Percentiles rank a stretch among this genome's conserved stretches.
phyloP scores from a whole-genome alignment of 1,139 yeast genomes.

The Geotrichum klebahnii region DNA sequence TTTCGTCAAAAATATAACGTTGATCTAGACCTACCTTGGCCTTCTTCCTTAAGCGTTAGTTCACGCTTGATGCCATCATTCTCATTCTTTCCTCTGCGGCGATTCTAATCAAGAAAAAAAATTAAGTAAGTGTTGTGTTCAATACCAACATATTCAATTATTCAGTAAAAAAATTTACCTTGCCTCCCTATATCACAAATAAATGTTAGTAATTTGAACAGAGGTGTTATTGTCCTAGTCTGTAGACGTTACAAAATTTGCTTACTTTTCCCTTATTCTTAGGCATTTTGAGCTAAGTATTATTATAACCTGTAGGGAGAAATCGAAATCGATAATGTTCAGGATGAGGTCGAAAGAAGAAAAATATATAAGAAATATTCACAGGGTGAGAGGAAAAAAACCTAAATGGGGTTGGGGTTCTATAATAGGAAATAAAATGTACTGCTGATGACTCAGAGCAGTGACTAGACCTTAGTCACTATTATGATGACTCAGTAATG shows the following conservation, averaged over 20 bases:
- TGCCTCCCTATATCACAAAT: constrained; percentile 22
- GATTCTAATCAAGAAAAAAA: constrained; percentile 50
- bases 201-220: constrained; percentile 6
- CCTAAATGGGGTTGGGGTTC: not conserved
- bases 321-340: too few species aligned
- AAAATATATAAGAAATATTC: too few species aligned
- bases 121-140: not conserved
- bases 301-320: too few species aligned
- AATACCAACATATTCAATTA: not conserved
- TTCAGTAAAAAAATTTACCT: constrained; percentile 5
- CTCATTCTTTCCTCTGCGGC: constrained; percentile 99
- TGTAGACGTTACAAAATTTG: not conserved
- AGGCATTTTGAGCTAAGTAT: constrained; percentile 17
- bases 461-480: too few species aligned
- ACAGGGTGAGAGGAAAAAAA: not conserved
- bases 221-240: not conserved
- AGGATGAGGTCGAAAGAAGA: too few species aligned
- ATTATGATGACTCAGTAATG: too few species aligned
- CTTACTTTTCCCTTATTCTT: constrained; percentile 22
- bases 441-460: too few species aligned
- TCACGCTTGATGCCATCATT: constrained; percentile 91
- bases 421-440: not conserved
- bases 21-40: constrained; percentile 52
- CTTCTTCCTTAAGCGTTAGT: constrained; percentile 85
- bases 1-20: too few species aligned